Conservation (phyloP, 2,329 filamentous ascomycete species). For the Blastomyces parvus region DNA sequence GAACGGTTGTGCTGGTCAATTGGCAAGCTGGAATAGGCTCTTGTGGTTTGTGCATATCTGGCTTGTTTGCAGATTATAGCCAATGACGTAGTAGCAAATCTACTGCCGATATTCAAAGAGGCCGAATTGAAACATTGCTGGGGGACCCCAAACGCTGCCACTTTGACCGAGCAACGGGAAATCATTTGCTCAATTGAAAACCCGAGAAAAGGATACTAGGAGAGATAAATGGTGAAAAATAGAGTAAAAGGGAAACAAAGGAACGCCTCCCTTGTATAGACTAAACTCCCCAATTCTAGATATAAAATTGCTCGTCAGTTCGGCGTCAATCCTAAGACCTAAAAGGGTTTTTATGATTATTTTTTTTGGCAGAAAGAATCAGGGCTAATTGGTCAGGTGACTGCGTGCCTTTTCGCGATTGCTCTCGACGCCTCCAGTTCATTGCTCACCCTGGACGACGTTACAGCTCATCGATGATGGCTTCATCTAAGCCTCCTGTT, state of each 20-base stretch:
- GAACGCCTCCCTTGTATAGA: neutral
- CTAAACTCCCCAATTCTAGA: neutral
- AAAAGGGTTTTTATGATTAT: no score
- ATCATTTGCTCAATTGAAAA: constrained; percentile 1
- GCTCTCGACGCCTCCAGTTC: neutral
- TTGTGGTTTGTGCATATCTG: neutral
- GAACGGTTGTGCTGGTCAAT: constrained; percentile 36
- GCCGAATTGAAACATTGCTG: neutral
- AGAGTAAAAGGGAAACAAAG: neutral
- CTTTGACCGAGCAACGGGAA: neutral
- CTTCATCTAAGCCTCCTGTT: neutral
- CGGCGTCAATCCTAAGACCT: neutral
- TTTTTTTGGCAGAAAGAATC: neutral
- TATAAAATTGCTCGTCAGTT: neutral
- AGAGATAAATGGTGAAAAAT: neutral
- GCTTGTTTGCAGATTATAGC: neutral
- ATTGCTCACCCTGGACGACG: neutral
- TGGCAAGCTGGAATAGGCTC: constrained; percentile 4
- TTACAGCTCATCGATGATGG: neutral
- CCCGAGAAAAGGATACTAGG: neutral
- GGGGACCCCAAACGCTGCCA: neutral
- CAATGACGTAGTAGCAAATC: neutral
- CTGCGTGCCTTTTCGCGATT: neutral
- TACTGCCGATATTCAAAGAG: neutral
- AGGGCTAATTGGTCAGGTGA: neutral